Percentiles rank a stretch among this genome's conserved stretches.
These are phyloP conservation scores for Purshia tridentata DNA, from an alignment of 306 rosid species.

Conservation along the genomic window DNA sequence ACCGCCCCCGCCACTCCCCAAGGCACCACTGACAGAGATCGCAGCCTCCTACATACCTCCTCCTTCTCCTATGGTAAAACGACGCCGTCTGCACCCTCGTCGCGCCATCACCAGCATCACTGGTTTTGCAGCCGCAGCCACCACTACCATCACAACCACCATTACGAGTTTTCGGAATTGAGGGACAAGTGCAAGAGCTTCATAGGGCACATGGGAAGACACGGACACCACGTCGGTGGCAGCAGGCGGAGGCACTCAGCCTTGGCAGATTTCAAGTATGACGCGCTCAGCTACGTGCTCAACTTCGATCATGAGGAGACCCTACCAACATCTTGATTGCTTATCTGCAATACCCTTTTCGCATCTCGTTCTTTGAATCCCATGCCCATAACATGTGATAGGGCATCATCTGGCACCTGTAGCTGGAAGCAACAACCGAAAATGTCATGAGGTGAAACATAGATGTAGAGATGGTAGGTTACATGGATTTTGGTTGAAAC, in stretches of 20 bases:
- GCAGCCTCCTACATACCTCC: conserved; percentile 35
- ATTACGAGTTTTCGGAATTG: conserved; percentile 27
- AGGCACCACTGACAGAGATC: neutral
- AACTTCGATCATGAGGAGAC: conserved; percentile 66
- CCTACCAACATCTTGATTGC: neutral
- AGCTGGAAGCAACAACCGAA: conserved; percentile 51
- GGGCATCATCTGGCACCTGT: conserved; percentile 82
- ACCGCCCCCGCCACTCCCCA: conserved; percentile 13
- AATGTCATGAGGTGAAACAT: neutral
- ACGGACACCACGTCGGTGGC: neutral
- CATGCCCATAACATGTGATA: conserved; percentile 83
- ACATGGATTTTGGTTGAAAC: neutral
- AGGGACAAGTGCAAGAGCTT: conserved; percentile 48
- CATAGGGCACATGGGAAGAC: conserved; percentile 48
- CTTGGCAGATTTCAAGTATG: conserved; percentile 71
- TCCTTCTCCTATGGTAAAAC: conserved; percentile 15
- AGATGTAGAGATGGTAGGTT: neutral
- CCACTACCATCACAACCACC: conserved; percentile 11
- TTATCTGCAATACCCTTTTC: too few species aligned
- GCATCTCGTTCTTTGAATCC: conserved; percentile 53
- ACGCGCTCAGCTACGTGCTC: conserved; percentile 55
- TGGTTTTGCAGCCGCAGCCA: neutral
- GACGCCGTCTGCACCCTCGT: neutral
- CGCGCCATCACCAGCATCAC: conserved; percentile 22
- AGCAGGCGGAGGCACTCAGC: conserved; percentile 57